Evolutionary conservation across 73 alveolate species (phyloP), one percentile per base, ranked within the genome.

Genomic region (Paramecium octaurelia): DNA sequence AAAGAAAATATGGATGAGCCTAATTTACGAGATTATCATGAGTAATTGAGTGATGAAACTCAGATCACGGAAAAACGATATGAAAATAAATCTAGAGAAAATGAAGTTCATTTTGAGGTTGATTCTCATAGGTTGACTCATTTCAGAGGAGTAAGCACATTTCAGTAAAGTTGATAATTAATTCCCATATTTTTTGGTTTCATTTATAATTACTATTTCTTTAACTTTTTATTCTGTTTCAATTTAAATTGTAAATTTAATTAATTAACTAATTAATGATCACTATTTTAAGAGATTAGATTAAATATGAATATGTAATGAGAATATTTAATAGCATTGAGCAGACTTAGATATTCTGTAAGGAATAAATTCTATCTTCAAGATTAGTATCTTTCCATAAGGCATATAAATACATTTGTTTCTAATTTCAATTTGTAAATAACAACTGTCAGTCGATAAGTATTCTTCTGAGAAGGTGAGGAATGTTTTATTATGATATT

Each of bases 141-240:
- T 20, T 10, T 80, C n/a, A 80, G 46, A 42, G 90, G 90, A 0
- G 42, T 77, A 42, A 44, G 76, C 23, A 80, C 91, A 11, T 80
- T 80, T 46, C 31, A 80, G 21, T 43, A 80, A 34, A 36, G 21
- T 59, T 59, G 77, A 59, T 59, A 59, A 59, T 59, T 59, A 20
- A 48, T 48, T 48, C 4, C 1, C 0, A 48, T 12, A 2, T 48
- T 48, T 48, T 48, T 3, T 48, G 27, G n/a, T 48, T 48, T 4
- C 8, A 48, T 48, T 48, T 48, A 0, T 48, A 16, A 48, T 48
- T 12, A 48, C 6, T 48, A 54, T 54, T 54, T 16, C 69, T 8
- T 18, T 1, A 18, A 54, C 68, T 50, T 50, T 50, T 50, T 4
- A 8, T 46, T 7, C 1, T 38, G 9, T 50, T 50, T 50, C 68